Conservation (phyloP, 164 flowering plant species). For the Vitis vinifera region ASM3070453v1 NC_081809.1:2426001-2426500, state of each 20-base stretch:
- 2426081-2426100: too few relatives aligned
- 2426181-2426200: too few relatives aligned
- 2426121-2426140: too few relatives aligned
- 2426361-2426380: constrained; percentile 91
- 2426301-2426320: constrained; percentile 84
- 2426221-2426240: not conserved
- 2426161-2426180: too few relatives aligned
- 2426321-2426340: constrained; percentile 79
- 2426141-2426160: too few relatives aligned
- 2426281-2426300: constrained; percentile 93
- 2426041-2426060: too few relatives aligned
- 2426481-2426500: constrained; percentile 77
- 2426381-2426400: constrained; percentile 86
- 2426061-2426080: too few relatives aligned
- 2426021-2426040: too few relatives aligned
- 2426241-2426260: too few relatives aligned
- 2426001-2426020: too few relatives aligned
- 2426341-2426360: constrained; percentile 94
- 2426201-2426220: not conserved
- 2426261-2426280: constrained; percentile 12
- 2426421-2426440: constrained; percentile 59
- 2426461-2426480: constrained; percentile 60
- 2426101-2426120: too few relatives aligned
- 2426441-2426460: constrained; percentile 51
- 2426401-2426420: constrained; percentile 63